A percentile compares a stretch with the other conserved stretches of the same genome.
phyloP scores from a whole-genome alignment of 306 rosid genomes.

The Psophocarpus tetragonolobus region DNA sequence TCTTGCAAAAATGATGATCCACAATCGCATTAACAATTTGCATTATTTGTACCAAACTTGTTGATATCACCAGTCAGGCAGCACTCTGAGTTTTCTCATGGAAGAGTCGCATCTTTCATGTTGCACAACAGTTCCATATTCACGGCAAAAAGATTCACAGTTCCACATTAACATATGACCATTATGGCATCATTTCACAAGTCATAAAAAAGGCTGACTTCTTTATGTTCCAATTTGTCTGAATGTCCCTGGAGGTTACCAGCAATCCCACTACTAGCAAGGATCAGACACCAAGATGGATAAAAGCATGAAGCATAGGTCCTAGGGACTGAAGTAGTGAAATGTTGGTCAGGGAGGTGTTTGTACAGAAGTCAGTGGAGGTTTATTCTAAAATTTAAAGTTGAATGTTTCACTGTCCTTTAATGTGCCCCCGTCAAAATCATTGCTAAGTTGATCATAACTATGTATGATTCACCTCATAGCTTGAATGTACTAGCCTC shows the following conservation, averaged over 20 bases:
- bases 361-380: neutral
- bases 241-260: neutral
- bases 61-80: neutral
- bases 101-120: constrained; percentile 19
- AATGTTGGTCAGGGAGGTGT: neutral
- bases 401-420: constrained; percentile 18
- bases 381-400: constrained; percentile 3
- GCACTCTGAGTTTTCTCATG: neutral
- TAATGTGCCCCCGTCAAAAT: neutral
- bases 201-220: neutral
- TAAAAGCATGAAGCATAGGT: neutral
- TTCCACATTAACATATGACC: constrained; percentile 19
- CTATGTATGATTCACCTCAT: neutral
- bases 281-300: neutral
- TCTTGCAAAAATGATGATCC: neutral
- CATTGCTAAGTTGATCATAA: neutral
- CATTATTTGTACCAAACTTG: neutral
- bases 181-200: constrained; percentile 11
- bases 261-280: neutral
- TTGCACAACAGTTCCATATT: neutral
- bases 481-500: constrained; percentile 3
- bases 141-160: neutral
- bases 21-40: neutral
- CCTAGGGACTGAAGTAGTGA: constrained; percentile 3
- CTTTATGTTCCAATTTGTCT: neutral